Conservation (phyloP, 805 yeast genomes). For the Maudiozyma bulderi region DNA sequence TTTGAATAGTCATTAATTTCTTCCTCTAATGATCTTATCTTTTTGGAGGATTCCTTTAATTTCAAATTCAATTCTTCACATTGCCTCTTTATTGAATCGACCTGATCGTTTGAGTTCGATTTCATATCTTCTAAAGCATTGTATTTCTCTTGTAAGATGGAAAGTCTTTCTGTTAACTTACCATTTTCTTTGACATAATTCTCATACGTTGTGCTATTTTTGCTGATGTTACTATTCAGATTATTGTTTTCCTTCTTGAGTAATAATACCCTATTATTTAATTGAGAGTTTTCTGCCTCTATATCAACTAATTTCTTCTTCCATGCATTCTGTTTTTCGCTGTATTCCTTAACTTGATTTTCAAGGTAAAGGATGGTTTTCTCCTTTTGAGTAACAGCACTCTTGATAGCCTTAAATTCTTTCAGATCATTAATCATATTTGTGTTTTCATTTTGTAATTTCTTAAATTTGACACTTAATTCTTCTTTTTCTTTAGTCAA, state of each 20-base stretch:
- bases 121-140: conserved; percentile 31
- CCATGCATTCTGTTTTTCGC: conserved; percentile 18
- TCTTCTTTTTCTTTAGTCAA: background rate
- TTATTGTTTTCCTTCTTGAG: conserved; percentile 32
- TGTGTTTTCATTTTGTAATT: conserved; percentile 12
- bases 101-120: conserved; percentile 34
- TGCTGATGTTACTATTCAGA: conserved; percentile 31
- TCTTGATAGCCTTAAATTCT: conserved; percentile 15
- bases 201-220: conserved; percentile 30
- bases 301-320: conserved; percentile 23
- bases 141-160: conserved; percentile 32
- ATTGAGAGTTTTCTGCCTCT: conserved; percentile 27
- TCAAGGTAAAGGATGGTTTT: conserved; percentile 32
- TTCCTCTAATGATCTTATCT: conserved; percentile 63
- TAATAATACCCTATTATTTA: conserved; percentile 23
- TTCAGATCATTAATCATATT: conserved; percentile 13
- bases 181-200: conserved; percentile 33
- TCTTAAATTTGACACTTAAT: conserved; percentile 1
- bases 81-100: conserved; percentile 49
- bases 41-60: conserved; percentile 50
- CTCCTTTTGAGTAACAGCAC: conserved; percentile 27
- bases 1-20: conserved; percentile 70
- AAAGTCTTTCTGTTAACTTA: conserved; percentile 33
- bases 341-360: conserved; percentile 33
- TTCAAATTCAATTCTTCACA: conserved; percentile 64